A percentile compares a stretch with the other conserved stretches of the same genome.
Evolutionary conservation across 2,329 filamentous ascomycete species (phyloP).

Genomic region (Hysterium pulicare): DNA sequence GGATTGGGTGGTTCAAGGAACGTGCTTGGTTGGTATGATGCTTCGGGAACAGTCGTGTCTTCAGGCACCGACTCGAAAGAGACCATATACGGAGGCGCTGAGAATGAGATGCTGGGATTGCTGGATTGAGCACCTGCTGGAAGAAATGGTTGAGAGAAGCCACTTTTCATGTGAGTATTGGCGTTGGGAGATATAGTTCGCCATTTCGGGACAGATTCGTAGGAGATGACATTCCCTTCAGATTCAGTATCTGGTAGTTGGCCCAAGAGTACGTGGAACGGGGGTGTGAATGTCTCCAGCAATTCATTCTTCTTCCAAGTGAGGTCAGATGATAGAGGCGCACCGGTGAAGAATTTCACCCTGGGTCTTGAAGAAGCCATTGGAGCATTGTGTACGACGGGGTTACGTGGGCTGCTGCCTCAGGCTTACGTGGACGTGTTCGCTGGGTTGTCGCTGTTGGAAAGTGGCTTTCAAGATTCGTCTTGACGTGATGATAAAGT

Average conservation of each 20-base stretch:
- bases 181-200: constrained; percentile 16
- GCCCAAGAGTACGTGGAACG: constrained; percentile 41
- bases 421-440: background rate
- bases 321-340: constrained; percentile 55
- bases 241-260: background rate
- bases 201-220: constrained; percentile 23
- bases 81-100: constrained; percentile 12
- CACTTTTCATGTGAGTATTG: constrained; percentile 20
- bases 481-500: no score
- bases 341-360: constrained; percentile 57
- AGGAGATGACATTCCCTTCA: background rate
- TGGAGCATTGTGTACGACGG: background rate
- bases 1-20: constrained; percentile 40
- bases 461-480: no score
- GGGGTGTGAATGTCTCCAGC: constrained; percentile 44
- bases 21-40: constrained; percentile 12
- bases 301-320: constrained; percentile 55
- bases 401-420: background rate
- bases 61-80: constrained; percentile 9
- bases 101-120: constrained; percentile 12
- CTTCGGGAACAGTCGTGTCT: constrained; percentile 22
- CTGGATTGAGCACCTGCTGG: constrained; percentile 10
- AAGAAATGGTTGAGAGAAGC: constrained; percentile 32
- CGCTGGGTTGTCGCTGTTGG: no score
- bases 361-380: constrained; percentile 4